phyloP scores from a whole-genome alignment of 2,329 filamentous ascomycete genomes.

The Pseudocercospora ulei region DNA sequence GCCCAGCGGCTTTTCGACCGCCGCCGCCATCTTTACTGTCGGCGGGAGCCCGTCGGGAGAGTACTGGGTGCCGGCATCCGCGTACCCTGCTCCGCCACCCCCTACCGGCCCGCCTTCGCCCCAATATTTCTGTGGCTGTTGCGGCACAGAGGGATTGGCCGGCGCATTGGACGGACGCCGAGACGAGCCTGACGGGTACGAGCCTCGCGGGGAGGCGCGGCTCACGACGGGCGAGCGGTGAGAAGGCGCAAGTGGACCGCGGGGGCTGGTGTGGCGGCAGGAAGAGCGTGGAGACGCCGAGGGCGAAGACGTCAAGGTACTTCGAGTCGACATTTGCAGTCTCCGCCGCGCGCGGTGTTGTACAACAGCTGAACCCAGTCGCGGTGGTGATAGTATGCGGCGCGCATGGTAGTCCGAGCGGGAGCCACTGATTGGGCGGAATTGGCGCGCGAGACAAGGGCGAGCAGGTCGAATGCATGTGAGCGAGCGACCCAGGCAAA shows the following conservation, averaged over 20 bases:
- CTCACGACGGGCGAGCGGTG: slow-evolving; percentile 8
- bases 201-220: slow-evolving; percentile 6
- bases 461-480: neutral
- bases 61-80: slow-evolving; percentile 48
- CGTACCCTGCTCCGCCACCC: slow-evolving; percentile 24
- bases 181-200: slow-evolving; percentile 11
- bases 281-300: slow-evolving; percentile 10
- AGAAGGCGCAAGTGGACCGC: slow-evolving; percentile 9
- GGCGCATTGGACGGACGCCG: slow-evolving; percentile 20
- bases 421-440: slow-evolving; percentile 1
- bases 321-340: neutral
- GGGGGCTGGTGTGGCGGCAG: slow-evolving; percentile 6
- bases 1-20: slow-evolving; percentile 18
- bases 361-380: slow-evolving; percentile 2
- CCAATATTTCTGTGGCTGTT: slow-evolving; percentile 15
- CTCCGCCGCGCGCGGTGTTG: neutral
- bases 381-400: neutral
- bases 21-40: slow-evolving; percentile 32
- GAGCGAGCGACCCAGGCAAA: neutral
- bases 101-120: slow-evolving; percentile 13
- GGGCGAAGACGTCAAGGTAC: slow-evolving; percentile 8
- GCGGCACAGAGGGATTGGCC: slow-evolving; percentile 11
- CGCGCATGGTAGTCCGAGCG: slow-evolving; percentile 3
- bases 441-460: slow-evolving; percentile 1
- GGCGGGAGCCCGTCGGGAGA: slow-evolving; percentile 43